phyloP scores from a whole-genome alignment of 2,329 filamentous ascomycete genomes.

The Colletotrichum tofieldiae region DNA sequence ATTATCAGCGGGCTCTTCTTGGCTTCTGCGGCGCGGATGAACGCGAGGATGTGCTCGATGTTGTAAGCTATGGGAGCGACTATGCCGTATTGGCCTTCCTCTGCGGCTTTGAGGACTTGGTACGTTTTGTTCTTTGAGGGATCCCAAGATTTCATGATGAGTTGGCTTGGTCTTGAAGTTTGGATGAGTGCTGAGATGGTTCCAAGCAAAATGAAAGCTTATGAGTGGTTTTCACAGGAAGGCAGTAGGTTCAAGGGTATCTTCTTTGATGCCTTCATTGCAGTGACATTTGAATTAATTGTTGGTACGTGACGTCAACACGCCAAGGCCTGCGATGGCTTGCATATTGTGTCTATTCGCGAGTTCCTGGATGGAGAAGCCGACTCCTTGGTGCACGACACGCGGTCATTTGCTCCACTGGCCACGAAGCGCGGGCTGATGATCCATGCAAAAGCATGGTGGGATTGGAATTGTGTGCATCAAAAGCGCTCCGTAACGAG shows the following conservation, averaged over 20 bases:
- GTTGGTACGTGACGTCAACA: neutral
- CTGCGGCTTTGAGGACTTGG: constrained; percentile 67
- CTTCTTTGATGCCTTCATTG: too few relatives aligned
- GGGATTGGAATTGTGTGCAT: neutral
- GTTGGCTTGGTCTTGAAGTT: too few relatives aligned
- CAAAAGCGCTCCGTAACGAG: constrained; percentile 3
- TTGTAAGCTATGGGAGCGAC: constrained; percentile 60
- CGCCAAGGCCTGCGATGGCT: neutral
- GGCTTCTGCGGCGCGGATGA: too few relatives aligned
- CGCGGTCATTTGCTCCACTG: constrained; percentile 26
- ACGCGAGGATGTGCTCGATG: too few relatives aligned
- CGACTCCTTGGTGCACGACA: constrained; percentile 9
- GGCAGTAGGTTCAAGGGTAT: too few relatives aligned
- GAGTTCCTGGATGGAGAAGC: neutral
- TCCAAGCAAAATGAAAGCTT: too few relatives aligned
- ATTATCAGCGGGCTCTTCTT: too few relatives aligned
- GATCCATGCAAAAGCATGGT: constrained; percentile 7
- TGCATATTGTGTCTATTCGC: neutral
- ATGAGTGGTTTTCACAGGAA: too few relatives aligned
- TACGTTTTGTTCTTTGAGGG: constrained; percentile 47
- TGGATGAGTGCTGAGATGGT: too few relatives aligned
- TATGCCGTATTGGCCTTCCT: constrained; percentile 70
- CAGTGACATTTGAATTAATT: too few relatives aligned
- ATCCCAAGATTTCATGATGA: constrained; percentile 45
- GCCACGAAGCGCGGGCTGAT: constrained; percentile 31